phyloP scores from a whole-genome alignment of 2,329 filamentous ascomycete genomes.

The Pseudogymnoascus sp. region DNA sequence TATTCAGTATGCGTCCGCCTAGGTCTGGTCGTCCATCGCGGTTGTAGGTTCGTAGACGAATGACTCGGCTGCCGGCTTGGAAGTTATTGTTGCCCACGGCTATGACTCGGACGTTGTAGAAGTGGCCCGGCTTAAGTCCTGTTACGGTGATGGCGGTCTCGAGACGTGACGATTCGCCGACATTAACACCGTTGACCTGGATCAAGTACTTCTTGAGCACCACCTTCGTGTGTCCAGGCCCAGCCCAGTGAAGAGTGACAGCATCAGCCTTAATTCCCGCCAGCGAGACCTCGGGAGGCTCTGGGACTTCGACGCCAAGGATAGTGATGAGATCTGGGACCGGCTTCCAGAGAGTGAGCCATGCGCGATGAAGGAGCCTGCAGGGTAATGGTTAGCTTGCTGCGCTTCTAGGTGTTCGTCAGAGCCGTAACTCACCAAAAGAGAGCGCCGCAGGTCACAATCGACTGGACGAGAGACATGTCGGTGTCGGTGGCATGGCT shows the following conservation, averaged over 20 bases:
- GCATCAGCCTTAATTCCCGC: constrained; percentile 82
- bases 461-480: constrained; percentile 28
- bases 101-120: constrained; percentile 89
- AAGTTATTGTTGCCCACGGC: constrained; percentile 89
- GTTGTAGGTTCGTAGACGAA: constrained; percentile 72
- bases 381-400: not conserved
- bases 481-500: constrained; percentile 27
- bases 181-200: constrained; percentile 86
- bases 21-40: constrained; percentile 55
- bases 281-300: constrained; percentile 79
- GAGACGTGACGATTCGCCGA: constrained; percentile 73
- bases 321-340: constrained; percentile 86
- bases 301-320: constrained; percentile 87
- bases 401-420: not conserved
- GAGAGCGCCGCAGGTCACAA: constrained; percentile 27
- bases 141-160: constrained; percentile 89
- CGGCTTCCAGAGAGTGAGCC: constrained; percentile 82
- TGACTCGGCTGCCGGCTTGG: constrained; percentile 76
- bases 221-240: constrained; percentile 54
- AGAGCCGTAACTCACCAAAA: constrained; percentile 22
- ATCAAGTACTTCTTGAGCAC: constrained; percentile 77
- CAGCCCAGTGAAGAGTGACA: constrained; percentile 85
- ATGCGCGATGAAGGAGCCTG: constrained; percentile 78
- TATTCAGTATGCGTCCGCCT: constrained; percentile 47
- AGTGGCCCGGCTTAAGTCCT: constrained; percentile 75